phyloP scores from a whole-genome alignment of 768 basidiomycete genomes.

The Xerocomellus dryophilus region DNA sequence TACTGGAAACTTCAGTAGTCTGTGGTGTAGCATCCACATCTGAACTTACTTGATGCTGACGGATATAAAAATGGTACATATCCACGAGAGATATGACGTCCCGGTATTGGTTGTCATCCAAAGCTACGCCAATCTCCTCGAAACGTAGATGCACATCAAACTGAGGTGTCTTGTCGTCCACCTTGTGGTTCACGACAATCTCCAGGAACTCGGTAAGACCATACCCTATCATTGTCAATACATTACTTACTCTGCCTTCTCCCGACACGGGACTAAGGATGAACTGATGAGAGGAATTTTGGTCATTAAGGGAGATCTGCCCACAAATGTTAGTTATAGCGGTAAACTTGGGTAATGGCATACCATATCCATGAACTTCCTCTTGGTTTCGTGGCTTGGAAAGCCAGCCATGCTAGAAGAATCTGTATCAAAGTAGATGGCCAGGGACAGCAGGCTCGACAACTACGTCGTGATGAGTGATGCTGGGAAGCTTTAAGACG shows the following conservation, averaged over 20 bases:
- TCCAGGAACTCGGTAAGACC: slow-evolving; percentile 28
- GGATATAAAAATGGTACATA: slow-evolving; percentile 93
- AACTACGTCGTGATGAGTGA: slow-evolving; percentile 46
- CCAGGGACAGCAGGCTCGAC: slow-evolving; percentile 80
- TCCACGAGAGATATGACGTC: slow-evolving; percentile 91
- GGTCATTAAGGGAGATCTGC: slow-evolving; percentile 52
- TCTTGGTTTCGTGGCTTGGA: slow-evolving; percentile 59
- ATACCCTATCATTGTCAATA: background rate
- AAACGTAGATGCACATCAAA: slow-evolving; percentile 87
- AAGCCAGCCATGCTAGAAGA: slow-evolving; percentile 72
- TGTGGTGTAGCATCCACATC: background rate
- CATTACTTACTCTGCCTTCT: slow-evolving; percentile 71
- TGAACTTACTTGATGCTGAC: slow-evolving; percentile 66
- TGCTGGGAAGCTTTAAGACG: background rate
- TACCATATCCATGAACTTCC: slow-evolving; percentile 75
- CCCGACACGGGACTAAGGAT: slow-evolving; percentile 95
- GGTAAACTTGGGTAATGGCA: slow-evolving; percentile 1
- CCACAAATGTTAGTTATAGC: background rate
- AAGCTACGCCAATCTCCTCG: slow-evolving; percentile 86
- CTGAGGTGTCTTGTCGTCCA: slow-evolving; percentile 70
- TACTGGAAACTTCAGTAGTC: slow-evolving; percentile 45
- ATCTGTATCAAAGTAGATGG: slow-evolving; percentile 95
- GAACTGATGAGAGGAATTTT: slow-evolving; percentile 68
- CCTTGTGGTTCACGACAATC: slow-evolving; percentile 80
- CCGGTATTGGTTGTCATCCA: slow-evolving; percentile 93